phyloP scores from a whole-genome alignment of 139 green algal species.

The Auxenochlorella pyrenoidosa region DNA sequence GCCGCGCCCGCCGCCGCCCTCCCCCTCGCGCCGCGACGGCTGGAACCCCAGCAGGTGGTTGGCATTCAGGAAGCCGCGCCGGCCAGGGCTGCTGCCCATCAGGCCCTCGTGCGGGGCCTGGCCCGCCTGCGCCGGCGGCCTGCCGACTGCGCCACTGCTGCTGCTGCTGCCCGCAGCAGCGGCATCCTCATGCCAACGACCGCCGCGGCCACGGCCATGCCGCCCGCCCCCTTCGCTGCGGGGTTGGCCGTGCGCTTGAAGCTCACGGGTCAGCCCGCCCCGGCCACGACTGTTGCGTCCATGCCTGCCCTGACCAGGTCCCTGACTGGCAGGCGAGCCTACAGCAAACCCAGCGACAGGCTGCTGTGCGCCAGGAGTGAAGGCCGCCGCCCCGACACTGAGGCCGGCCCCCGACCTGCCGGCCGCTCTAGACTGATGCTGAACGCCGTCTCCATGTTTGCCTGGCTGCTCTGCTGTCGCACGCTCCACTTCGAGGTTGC shows the following conservation, averaged over 20 bases:
- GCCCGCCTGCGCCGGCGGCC: neutral
- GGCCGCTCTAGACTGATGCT: neutral
- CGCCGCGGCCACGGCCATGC: neutral
- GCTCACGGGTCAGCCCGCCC: neutral
- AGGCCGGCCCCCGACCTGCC: neutral
- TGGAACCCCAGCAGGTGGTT: slow-evolving; percentile 39
- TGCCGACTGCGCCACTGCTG: neutral
- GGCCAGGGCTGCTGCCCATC: slow-evolving; percentile 13
- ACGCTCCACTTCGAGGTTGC: neutral
- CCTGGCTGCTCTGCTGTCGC: neutral
- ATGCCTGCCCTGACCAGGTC: neutral
- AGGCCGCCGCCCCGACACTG: neutral
- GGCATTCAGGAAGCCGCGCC: neutral
- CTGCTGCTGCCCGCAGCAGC: neutral
- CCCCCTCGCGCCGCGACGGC: neutral
- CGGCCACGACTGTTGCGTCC: neutral
- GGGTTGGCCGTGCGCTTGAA: neutral
- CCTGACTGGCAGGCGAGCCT: neutral
- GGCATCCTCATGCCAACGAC: neutral
- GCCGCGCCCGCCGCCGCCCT: neutral
- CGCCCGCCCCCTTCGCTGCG: no score
- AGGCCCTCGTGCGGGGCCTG: neutral
- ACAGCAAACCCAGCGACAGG: neutral
- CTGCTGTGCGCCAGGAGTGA: neutral
- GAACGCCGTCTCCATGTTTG: slow-evolving; percentile 8